Conservation (phyloP, 345 rosid species). For the Litchi chinensis region DNA sequence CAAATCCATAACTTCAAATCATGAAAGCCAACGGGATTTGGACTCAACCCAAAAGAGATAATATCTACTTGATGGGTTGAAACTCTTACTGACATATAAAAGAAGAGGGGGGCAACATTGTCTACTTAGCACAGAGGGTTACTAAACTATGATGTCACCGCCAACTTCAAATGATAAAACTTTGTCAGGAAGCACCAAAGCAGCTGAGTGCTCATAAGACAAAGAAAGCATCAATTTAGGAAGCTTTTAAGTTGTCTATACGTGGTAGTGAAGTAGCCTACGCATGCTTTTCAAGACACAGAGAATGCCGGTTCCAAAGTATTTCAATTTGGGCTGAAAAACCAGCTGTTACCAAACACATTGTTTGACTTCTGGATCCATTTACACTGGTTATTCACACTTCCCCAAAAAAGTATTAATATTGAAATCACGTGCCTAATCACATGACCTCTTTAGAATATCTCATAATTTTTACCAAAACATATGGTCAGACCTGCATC, state of each 20-base stretch:
- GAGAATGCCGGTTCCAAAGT: background rate
- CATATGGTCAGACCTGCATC: conserved; percentile 24
- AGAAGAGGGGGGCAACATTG: background rate
- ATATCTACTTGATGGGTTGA: too few relatives aligned
- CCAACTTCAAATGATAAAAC: background rate
- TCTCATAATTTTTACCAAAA: conserved; percentile 12
- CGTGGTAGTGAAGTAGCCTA: background rate
- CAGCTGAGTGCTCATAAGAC: background rate
- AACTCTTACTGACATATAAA: too few relatives aligned
- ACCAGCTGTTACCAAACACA: conserved; percentile 5
- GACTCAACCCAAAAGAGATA: too few relatives aligned
- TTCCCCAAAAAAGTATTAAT: conserved; percentile 24
- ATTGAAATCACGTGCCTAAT: conserved; percentile 41
- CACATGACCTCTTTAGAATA: conserved; percentile 41
- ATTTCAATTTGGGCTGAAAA: background rate
- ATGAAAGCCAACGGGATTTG: too few relatives aligned
- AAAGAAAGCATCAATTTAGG: background rate
- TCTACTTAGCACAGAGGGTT: too few relatives aligned
- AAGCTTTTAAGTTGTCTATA: background rate
- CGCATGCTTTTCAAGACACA: background rate
- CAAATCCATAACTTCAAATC: too few relatives aligned
- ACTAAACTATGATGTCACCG: background rate
- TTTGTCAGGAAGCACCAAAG: background rate
- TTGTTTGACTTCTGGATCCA: conserved; percentile 23
- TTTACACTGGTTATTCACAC: conserved; percentile 12